Conservation (phyloP, 2,329 filamentous ascomycete species). For the Berkeleyomyces basicola region DNA sequence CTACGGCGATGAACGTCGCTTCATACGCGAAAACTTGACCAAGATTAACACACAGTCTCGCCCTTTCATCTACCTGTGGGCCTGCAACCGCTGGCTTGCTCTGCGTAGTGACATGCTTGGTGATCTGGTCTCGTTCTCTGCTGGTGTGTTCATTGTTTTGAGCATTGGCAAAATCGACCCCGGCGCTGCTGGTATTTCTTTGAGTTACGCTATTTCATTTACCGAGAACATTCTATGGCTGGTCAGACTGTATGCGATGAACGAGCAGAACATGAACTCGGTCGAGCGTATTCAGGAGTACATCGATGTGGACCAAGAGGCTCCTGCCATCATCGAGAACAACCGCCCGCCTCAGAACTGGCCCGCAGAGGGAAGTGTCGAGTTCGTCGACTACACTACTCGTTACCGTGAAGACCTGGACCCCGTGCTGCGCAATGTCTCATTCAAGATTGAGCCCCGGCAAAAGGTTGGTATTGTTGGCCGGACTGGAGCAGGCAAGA, state of each 20-base stretch:
- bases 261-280: constrained; percentile 99
- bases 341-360: constrained; percentile 63
- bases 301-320: constrained; percentile 89
- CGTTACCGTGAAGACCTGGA: constrained; percentile 79
- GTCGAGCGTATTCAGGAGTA: constrained; percentile 97
- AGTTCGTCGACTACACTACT: constrained; percentile 80
- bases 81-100: constrained; percentile 88
- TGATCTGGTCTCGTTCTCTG: constrained; percentile 83
- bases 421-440: constrained; percentile 66
- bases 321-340: constrained; percentile 57
- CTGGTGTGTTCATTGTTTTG: constrained; percentile 75
- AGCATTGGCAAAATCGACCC: constrained; percentile 73
- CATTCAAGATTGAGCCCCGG: constrained; percentile 66
- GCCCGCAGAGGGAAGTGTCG: constrained; percentile 71
- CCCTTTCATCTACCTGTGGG: constrained; percentile 94
- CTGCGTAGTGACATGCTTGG: constrained; percentile 83
- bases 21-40: constrained; percentile 76
- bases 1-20: constrained; percentile 84
- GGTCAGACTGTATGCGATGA: constrained; percentile 80
- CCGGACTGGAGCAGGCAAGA: constrained; percentile 90
- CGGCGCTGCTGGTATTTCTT: constrained; percentile 78
- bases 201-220: constrained; percentile 93
- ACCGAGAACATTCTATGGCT: constrained; percentile 96
- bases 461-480: constrained; percentile 97
- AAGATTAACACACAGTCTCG: constrained; percentile 83